Evolutionary conservation across 2,329 filamentous ascomycete genomes (phyloP).

Genomic region (Pyrenochaeta sp.): DNA sequence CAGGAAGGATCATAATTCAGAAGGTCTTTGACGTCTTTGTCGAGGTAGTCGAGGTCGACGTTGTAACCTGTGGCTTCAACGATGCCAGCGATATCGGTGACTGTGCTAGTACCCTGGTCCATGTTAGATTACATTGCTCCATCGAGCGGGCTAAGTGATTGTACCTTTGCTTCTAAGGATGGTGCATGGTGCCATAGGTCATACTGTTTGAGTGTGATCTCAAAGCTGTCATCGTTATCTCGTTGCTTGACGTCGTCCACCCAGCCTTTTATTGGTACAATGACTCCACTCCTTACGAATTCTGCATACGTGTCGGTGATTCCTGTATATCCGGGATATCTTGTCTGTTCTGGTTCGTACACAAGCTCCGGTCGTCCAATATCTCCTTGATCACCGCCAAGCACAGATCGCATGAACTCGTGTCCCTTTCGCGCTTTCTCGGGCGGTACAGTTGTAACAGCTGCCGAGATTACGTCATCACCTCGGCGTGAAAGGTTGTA

Average conservation of each 20-base stretch:
- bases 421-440: slow-evolving; percentile 66
- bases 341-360: slow-evolving; percentile 51
- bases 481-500: slow-evolving; percentile 74
- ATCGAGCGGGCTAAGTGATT: neutral
- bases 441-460: slow-evolving; percentile 69
- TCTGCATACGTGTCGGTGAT: slow-evolving; percentile 77
- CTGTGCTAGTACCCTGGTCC: slow-evolving; percentile 6
- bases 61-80: slow-evolving; percentile 80
- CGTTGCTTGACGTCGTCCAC: slow-evolving; percentile 34
- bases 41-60: slow-evolving; percentile 71
- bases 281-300: slow-evolving; percentile 71
- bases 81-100: slow-evolving; percentile 59
- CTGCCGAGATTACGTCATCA: slow-evolving; percentile 65
- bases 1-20: slow-evolving; percentile 68
- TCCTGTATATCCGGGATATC: slow-evolving; percentile 70
- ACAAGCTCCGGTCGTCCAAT: slow-evolving; percentile 49
- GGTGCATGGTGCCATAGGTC: slow-evolving; percentile 20
- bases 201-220: slow-evolving; percentile 18
- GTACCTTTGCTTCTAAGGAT: slow-evolving; percentile 8
- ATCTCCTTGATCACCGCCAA: slow-evolving; percentile 58
- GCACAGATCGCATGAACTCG: slow-evolving; percentile 52
- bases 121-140: slow-evolving; percentile 7
- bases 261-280: slow-evolving; percentile 51
- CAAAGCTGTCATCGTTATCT: neutral
- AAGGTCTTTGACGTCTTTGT: slow-evolving; percentile 61